phyloP scores from a whole-genome alignment of 306 rosid genomes.

The Carpinus viminea region DNA sequence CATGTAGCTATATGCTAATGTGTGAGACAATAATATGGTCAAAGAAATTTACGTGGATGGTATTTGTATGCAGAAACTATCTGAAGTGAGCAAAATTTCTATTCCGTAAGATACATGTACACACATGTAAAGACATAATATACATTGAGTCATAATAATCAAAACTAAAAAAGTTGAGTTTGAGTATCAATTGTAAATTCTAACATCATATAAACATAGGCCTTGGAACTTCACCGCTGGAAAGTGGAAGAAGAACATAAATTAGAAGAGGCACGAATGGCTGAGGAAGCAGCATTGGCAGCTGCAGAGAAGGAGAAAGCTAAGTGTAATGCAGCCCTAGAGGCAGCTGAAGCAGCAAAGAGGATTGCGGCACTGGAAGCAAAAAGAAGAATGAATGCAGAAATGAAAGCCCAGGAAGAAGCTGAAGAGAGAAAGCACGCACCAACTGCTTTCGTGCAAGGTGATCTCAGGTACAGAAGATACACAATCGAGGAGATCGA shows the following conservation, averaged over 20 bases:
- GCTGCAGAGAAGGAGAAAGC: constrained; percentile 64
- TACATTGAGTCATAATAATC: constrained; percentile 7
- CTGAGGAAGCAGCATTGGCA: constrained; percentile 62
- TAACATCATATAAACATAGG: constrained; percentile 42
- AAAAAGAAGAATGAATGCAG: constrained; percentile 50
- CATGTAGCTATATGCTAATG: too few species aligned
- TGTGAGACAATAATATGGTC: not conserved
- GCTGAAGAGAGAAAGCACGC: constrained; percentile 36
- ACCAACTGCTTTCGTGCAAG: not conserved
- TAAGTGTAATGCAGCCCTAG: constrained; percentile 56
- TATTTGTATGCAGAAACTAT: not conserved
- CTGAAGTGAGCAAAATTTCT: not conserved
- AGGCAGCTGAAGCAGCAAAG: constrained; percentile 67
- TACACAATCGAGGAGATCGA: constrained; percentile 72
- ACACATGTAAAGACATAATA: not conserved
- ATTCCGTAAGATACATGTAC: not conserved
- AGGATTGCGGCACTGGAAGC: constrained; percentile 62
- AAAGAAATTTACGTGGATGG: not conserved
- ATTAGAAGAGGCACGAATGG: constrained; percentile 46
- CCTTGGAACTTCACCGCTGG: constrained; percentile 71
- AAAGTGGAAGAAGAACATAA: constrained; percentile 63
- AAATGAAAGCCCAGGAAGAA: constrained; percentile 44
- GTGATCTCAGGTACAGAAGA: constrained; percentile 57
- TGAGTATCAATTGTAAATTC: not conserved
- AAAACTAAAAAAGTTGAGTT: not conserved